Base-by-base conservation (phyloP, 1,284 basidiomycete species). In the Tilletia caries region DNA sequence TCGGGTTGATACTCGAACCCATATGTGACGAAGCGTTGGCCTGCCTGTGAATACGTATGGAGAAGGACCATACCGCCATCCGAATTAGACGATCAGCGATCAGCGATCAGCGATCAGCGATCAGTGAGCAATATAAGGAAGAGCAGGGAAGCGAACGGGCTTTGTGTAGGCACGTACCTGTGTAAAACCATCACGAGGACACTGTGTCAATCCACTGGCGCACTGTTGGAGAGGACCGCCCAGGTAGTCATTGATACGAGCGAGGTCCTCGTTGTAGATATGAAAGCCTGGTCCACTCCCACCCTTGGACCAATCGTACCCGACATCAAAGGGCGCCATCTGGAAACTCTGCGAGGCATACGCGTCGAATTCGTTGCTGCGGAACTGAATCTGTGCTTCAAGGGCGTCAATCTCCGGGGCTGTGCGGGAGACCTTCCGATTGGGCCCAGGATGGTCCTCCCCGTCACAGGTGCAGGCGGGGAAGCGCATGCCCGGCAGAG, bases 311-410 rank as follows among this genome's bases (percentile, higher is more conserved):
- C 58, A 62, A 5, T 62, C 58, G 18, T 62, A 62, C n/a, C 58
- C 58, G 10, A 29, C 68, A 66, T 82, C 80, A 64, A 81, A 83
- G 20, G 83, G 83, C 0, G 81, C 82, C 29, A 79, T 71, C 70
- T 83, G 82, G 37, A 79, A 72, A 25, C 82, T 82, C 71, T 79
- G 74, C 70, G 79, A 83, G 4, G 78, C 81, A 44, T 72, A 75
- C 25, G 77, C 74, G 34, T 70, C 70, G 10, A 52, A 58, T 18
- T 29, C 29, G 5, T 37, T 37, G 34, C 25, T 65, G 6, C 33
- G 37, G 32, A 44, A 79, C 89, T 89, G 84, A 87, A 85, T 86
- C 75, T 89, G 87, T 4, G 80, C 77, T 69, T 84, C 82, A 65
- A 82, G 75, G n/a, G 83, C 76, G 60, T 84, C 83, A 44, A 84